Evolutionary conservation across 495 filamentous ascomycete species (phyloP), one percentile per base, ranked within the genome.

Genomic region (Neurospora sublineolata): DNA sequence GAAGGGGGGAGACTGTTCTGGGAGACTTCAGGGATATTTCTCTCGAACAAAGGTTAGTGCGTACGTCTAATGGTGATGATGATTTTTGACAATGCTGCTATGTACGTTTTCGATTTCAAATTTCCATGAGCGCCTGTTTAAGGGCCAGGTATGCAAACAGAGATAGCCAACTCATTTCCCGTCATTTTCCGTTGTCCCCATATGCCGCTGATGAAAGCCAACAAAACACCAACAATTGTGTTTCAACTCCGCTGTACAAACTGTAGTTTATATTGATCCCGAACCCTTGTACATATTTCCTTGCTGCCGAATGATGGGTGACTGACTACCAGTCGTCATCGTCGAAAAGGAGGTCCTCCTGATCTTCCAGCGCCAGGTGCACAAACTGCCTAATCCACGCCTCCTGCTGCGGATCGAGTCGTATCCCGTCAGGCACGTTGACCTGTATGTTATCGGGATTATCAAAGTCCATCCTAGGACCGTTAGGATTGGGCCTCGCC

Each of bases 301-400:
- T 40, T 68, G 41, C 67, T 16, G 37, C 72, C 67, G 60, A 72
- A 33, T n/a, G 52, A 40, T 16, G 69, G 12, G 10, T 37, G 64
- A 16, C 46, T 58, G 16, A 81, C 52, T 64, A 64, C 52, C 52
- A 64, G 67, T 81, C 79, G 38, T 82, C 80, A 70, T 76, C 76
- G 67, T 82, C 82, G 64, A 71, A 75, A 30, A 84, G 42, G 44
- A 80, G 73, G 75, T 87, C 81, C 77, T 88, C 86, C 74, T 85
- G 77, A 71, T 88, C 86, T 41, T 84, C 81, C 70, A 87, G 77
- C 23, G 85, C 86, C 69, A 84, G 80, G 76, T 79, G 81, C 12
- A 88, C 85, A 77, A 88, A 88, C 72, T 81, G 81, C 67, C 84
- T 80, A 40, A 88, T 73, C 86, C 86, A 88, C 12, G 80, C 83